Percentiles rank a stretch among this genome's conserved stretches.
phyloP scores from a whole-genome alignment of 2,329 filamentous ascomycete species.

The Alternaria triticina region DNA sequence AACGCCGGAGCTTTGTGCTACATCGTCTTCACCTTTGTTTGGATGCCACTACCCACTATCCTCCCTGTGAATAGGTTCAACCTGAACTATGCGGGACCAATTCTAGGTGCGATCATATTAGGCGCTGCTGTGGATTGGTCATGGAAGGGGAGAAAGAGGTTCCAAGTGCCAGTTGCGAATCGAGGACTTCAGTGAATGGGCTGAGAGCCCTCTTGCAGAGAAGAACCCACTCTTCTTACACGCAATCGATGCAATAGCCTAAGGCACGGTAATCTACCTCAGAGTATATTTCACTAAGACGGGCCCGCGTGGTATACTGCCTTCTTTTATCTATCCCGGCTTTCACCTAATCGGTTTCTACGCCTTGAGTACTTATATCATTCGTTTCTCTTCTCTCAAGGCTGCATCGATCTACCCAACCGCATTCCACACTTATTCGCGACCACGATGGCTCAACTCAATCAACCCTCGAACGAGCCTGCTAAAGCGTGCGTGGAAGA shows the following conservation, averaged over 20 bases:
- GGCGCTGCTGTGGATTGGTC: constrained; percentile 32
- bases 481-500: not conserved
- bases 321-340: not conserved
- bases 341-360: not conserved
- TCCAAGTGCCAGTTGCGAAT: constrained; percentile 24
- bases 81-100: constrained; percentile 40
- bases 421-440: not conserved
- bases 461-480: not conserved
- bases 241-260: not conserved
- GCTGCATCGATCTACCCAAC: not conserved
- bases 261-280: not conserved
- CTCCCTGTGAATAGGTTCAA: constrained; percentile 25
- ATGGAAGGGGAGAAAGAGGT: constrained; percentile 32
- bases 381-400: not conserved
- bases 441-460: not conserved
- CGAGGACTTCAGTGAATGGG: not conserved
- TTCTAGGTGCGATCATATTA: constrained; percentile 28
- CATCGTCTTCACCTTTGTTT: constrained; percentile 31
- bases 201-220: not conserved
- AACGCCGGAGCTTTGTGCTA: constrained; percentile 33
- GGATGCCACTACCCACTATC: constrained; percentile 34
- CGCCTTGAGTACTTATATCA: not conserved
- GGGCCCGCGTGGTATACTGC: not conserved
- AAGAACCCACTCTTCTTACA: not conserved
- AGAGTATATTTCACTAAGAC: not conserved